These are phyloP conservation scores for Diaporthe nobilis DNA, from an alignment of 2,329 filamentous ascomycete species.

Conservation along the genomic window DNA sequence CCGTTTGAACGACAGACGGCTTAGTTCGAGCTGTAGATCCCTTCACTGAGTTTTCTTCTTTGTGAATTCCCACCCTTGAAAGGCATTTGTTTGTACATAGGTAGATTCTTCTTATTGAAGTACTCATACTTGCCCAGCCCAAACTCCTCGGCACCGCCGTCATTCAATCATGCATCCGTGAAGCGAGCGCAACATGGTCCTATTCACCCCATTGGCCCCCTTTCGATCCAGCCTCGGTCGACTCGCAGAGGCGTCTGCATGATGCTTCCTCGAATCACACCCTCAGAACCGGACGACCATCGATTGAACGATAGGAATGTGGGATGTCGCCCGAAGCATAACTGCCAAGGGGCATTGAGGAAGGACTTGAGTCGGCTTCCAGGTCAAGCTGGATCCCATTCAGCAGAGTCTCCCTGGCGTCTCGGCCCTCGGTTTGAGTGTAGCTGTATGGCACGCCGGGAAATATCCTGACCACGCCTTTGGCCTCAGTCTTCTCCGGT, in stretches of 20 bases:
- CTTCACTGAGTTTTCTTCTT: background rate
- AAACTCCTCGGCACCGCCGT: background rate
- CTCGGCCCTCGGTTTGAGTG: background rate
- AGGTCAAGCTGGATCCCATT: background rate
- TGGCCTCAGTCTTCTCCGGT: background rate
- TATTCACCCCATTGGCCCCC: background rate
- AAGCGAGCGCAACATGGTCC: background rate
- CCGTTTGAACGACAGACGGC: background rate
- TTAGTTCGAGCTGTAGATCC: background rate
- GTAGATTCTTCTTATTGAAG: background rate
- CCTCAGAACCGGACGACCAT: background rate
- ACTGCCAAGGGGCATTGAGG: background rate
- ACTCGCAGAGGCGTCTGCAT: background rate
- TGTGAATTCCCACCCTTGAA: too few relatives aligned
- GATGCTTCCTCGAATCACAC: background rate
- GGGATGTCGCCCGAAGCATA: background rate
- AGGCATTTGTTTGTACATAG: background rate
- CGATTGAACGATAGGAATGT: background rate
- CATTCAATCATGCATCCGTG: constrained; percentile 9
- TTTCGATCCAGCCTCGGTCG: background rate
- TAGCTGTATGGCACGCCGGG: background rate
- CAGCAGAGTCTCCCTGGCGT: background rate
- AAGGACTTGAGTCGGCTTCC: too few relatives aligned
- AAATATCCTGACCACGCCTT: background rate
- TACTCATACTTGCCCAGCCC: background rate